phyloP scores from a whole-genome alignment of 805 yeast genomes.

The Metschnikowia reukaufii region DNA sequence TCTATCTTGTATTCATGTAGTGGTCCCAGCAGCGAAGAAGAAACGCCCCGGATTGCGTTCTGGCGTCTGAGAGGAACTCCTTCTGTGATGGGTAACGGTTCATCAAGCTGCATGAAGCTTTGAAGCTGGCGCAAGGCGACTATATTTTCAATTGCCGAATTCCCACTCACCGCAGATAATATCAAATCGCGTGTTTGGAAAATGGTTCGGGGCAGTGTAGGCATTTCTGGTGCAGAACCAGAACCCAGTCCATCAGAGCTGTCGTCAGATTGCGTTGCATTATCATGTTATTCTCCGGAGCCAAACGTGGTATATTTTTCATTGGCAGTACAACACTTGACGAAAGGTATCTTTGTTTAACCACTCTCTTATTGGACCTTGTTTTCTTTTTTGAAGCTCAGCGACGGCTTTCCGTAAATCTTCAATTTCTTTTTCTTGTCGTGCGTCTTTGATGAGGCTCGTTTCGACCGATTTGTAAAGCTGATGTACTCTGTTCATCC shows the following conservation, averaged over 20 bases:
- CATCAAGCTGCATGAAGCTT: too few species aligned
- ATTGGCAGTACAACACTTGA: too few species aligned
- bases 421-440: too few species aligned
- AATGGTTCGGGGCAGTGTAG: not conserved
- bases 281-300: too few species aligned
- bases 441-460: too few species aligned
- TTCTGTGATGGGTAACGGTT: not conserved
- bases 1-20: not conserved
- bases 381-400: too few species aligned
- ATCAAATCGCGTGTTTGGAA: conserved; percentile 20
- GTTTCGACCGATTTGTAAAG: too few species aligned
- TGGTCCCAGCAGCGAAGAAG: not conserved
- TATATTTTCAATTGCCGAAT: conserved; percentile 22
- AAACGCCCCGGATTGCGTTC: conserved; percentile 29
- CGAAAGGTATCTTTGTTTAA: too few species aligned
- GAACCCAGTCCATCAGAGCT: not conserved
- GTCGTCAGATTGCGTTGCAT: not conserved
- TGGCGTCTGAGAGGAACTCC: conserved; percentile 33
- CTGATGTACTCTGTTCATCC: too few species aligned
- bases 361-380: too few species aligned
- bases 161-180: conserved; percentile 29
- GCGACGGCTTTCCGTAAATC: too few species aligned
- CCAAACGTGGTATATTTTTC: too few species aligned
- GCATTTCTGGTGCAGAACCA: not conserved
- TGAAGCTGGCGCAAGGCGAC: not conserved